Conservation (phyloP, 177 flowering plant genomes). For the Vitis hybrid region DNA sequence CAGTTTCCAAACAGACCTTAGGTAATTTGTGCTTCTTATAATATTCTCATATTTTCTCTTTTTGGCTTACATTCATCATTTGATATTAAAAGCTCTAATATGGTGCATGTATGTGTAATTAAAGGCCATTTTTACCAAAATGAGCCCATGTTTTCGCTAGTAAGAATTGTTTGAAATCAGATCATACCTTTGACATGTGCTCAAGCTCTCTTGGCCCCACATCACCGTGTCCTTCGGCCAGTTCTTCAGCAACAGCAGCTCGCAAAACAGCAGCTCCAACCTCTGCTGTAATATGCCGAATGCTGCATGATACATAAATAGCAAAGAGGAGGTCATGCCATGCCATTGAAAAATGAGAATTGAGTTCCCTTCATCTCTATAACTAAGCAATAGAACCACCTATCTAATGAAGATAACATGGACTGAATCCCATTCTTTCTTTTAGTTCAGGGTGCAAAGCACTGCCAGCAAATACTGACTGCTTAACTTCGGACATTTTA, state of each 20-base stretch:
- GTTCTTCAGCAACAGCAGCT: slow-evolving; percentile 78
- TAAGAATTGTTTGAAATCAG: neutral
- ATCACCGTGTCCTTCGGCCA: slow-evolving; percentile 90
- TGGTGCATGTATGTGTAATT: neutral
- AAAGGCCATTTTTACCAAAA: neutral
- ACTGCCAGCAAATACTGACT: neutral
- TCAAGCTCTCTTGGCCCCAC: slow-evolving; percentile 72
- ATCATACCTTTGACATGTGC: slow-evolving; percentile 82
- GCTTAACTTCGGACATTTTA: neutral
- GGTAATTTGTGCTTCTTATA: too few relatives aligned
- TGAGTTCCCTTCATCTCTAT: neutral
- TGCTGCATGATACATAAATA: slow-evolving; percentile 46
- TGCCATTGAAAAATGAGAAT: neutral
- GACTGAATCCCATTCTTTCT: neutral
- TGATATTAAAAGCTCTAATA: neutral
- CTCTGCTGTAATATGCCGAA: slow-evolving; percentile 87
- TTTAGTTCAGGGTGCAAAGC: neutral
- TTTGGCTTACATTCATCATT: neutral
- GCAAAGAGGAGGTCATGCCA: neutral
- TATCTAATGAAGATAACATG: neutral
- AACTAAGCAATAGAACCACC: neutral
- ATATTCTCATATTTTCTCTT: too few relatives aligned
- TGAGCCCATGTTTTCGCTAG: neutral
- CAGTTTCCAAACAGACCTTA: too few relatives aligned
- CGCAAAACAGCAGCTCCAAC: slow-evolving; percentile 91